Base-by-base conservation (phyloP, 768 basidiomycete species). In the Gloeostereum incarnatum region DNA sequence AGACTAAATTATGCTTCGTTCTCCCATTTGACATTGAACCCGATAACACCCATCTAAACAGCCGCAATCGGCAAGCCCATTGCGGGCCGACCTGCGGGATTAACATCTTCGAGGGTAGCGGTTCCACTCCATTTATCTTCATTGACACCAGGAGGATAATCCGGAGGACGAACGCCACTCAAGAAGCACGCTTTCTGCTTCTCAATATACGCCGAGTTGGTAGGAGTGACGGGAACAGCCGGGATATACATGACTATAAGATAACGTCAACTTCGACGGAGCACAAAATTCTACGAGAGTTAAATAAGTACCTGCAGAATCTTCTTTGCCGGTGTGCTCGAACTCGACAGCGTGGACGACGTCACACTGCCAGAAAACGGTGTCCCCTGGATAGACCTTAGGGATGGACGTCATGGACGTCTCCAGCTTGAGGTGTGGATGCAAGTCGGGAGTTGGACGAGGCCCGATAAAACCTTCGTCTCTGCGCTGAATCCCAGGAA, bases 341-440 rank as follows among this genome's bases (percentile, higher is more conserved):
- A 45, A 37, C 46, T 73, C 71, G 18, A 73, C 71, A 2, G 68
- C 54, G 46, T 73, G 71, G 5, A 71, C 55, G 19, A 68, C 65
- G 51, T 73, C 71, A 40, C 77, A 79, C 46, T 83, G 81, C 81
- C 84, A 86, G 57, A 81, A 85, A 3, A 84, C 80, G 48, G 79
- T 75, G 50, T 88, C 85, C 2, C 86, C 86, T 0, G 84, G 83
- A 36, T 66, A 62, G 4, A 88, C 84, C 44, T 66, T 71, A 1
- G 84, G 84, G 6, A 83, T 63, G 2, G 78, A 75, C 19, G 73
- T 73, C 81, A 88, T 85, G 1, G 75, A 76, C 33, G 70, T 57
- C 0, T 69, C 66, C 1, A 86, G 65, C 41, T 63, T 61, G 38
- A 88, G 60, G 53, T 88, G 79, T 5, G 84, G 85, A 50, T 88